Evolutionary conservation across 2,329 filamentous ascomycete species (phyloP), one percentile per base, ranked within the genome.

Genomic region (Ploettnerulaceae sp.): DNA sequence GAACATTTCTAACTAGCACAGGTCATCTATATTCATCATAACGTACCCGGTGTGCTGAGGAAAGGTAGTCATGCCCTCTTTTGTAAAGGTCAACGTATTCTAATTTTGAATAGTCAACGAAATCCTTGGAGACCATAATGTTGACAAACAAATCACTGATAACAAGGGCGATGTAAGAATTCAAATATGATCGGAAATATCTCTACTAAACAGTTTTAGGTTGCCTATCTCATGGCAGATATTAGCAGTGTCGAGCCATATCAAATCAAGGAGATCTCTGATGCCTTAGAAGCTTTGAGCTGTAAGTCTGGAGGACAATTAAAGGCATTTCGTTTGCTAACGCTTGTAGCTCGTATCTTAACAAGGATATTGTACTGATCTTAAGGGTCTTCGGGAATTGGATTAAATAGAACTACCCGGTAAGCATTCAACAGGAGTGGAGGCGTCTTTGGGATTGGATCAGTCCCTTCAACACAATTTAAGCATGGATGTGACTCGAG

Each of bases 81-180:
- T 11, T 22, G 5, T 14, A 22, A 24, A n/a, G n/a, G n/a, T 9
- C 18, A 2, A 21, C 22, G 20, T 36, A 39, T 45, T 47, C 52
- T 62, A 50, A 62, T 37, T 24, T 14, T n/a, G 35, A 17, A 18
- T 53, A 83, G 93, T 98, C 57, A 98, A 98, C 74, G 87, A 93
- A 62, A 89, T 97, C 53, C 77, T 98, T 37, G 87, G 86, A 33
- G 83, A 94, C 62, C 90, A 98, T 74, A 98, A 98, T 67, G 90
- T 98, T 59, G 91, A 96, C 72, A 97, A 97, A 76, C 93, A 98
- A 71, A 97, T 94, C 73, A 93, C 88, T 40, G 93, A 97, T 67
- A 95, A 86, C 69, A 85, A 84, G 71, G 91, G 89, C 58, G 91
- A 97, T 65, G 84, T 87, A 69, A 55, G 76, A 58, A 29, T 12